Conservation (phyloP, 805 yeast species). For the Kockiozyma suomiensis region DNA sequence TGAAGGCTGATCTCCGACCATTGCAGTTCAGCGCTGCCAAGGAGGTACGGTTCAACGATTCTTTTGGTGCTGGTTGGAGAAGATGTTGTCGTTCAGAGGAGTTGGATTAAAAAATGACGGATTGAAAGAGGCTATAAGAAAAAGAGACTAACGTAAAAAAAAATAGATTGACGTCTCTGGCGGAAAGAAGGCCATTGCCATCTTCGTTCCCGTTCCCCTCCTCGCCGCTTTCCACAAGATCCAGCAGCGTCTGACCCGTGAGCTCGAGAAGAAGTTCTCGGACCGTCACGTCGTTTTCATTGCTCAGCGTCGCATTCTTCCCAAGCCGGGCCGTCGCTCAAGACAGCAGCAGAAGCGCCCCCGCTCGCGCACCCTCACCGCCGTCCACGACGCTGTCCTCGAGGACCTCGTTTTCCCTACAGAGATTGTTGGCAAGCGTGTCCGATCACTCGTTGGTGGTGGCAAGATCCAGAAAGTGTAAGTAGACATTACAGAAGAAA, state of each 20-base stretch:
- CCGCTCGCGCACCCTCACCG: constrained; percentile 98
- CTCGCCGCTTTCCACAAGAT: constrained; percentile 93
- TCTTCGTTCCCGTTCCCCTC: constrained; percentile 97
- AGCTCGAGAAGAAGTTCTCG: constrained; percentile 99
- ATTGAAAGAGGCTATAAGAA: background rate
- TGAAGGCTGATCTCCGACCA: constrained; percentile 97
- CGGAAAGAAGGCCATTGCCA: constrained; percentile 97
- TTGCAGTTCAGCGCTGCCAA: constrained; percentile 98
- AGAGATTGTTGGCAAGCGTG: constrained; percentile 98
- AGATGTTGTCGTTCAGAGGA: background rate
- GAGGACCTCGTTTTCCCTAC: constrained; percentile 99
- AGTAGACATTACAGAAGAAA: too few relatives aligned
- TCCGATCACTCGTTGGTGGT: constrained; percentile 98
- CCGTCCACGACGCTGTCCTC: constrained; percentile 97
- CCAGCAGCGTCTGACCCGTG: constrained; percentile 91
- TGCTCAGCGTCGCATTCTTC: constrained; percentile 99
- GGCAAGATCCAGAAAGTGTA: constrained; percentile 92
- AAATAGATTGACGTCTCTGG: constrained; percentile 84
- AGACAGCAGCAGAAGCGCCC: constrained; percentile 98
- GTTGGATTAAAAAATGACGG: background rate
- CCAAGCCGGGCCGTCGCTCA: constrained; percentile 96
- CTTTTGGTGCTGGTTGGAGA: too few relatives aligned
- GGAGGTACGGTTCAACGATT: too few relatives aligned
- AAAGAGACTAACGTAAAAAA: background rate
- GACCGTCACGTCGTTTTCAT: constrained; percentile 99